Evolutionary conservation across 2,329 filamentous ascomycete species (phyloP), one percentile per base, ranked within the genome.

Genomic region (Fusarium annulatum): DNA sequence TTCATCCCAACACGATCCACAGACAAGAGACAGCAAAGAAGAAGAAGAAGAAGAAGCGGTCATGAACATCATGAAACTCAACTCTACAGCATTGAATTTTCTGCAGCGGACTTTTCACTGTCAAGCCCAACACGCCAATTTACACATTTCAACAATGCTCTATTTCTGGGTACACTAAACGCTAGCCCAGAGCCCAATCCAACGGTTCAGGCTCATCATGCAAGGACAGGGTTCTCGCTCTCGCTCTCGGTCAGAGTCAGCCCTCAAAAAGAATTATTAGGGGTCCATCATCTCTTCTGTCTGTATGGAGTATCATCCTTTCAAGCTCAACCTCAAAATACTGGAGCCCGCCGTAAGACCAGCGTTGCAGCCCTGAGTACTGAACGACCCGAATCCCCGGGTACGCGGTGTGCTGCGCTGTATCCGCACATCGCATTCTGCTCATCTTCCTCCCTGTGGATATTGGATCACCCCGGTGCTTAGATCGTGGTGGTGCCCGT

Each of bases 181-280:
- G 36, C 51, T 69, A 45, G 59, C 51, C 59, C 57, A 46, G 67
- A 75, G 72, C 71, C 65, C 75, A 77, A 73, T 67, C 56, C 67
- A 73, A 75, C 61, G 65, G 73, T 74, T 77, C 75, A 77, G 75
- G 75, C 67, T 77, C 61, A 69, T 55, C 46, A 60, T 66, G 66
- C 75, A 77, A 62, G 75, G 75, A 61, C 75, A 65, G 58, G 73
- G 73, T 59, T 41, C 33, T 45, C 53, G 43, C 39, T 67, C 42
- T 61, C 51, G 58, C 45, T 52, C 64, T 63, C 48, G 53, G 42
- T 66, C 63, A 65, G 38, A 65, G 41, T 71, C 69, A 64, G 62
- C 59, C 39, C 45, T 46, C 30, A 10, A 42, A 58, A 70, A 18
- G 19, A 56, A 33, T 33, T 33, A 49, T 64, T 62, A 72, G 59